phyloP scores from a whole-genome alignment of 352 stramenopile genomes.

The Phytophthora sojae region DNA sequence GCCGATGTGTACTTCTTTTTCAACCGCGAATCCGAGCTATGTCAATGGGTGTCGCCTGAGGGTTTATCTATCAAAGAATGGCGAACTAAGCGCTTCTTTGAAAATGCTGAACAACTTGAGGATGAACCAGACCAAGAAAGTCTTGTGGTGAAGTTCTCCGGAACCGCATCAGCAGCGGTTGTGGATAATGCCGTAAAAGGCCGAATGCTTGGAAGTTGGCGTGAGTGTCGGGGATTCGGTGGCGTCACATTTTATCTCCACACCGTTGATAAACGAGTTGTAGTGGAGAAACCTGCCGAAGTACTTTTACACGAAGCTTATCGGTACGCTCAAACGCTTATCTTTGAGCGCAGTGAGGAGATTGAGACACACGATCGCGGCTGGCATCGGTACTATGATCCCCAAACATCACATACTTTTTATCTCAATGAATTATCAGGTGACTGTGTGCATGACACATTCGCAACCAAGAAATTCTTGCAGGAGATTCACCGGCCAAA shows the following conservation, averaged over 20 bases:
- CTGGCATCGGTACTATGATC: conserved; percentile 74
- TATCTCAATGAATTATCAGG: conserved; percentile 73
- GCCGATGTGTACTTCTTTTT: conserved; percentile 82
- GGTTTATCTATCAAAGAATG: conserved; percentile 45
- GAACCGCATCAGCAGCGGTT: conserved; percentile 32
- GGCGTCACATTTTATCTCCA: conserved; percentile 67
- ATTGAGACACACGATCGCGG: conserved; percentile 61
- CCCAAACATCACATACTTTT: conserved; percentile 59
- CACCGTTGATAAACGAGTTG: conserved; percentile 36
- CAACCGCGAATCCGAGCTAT: conserved; percentile 56
- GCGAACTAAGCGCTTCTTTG: conserved; percentile 68
- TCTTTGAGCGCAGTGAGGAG: conserved; percentile 64
- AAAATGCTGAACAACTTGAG: conserved; percentile 51
- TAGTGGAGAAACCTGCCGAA: conserved; percentile 62
- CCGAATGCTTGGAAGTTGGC: conserved; percentile 55
- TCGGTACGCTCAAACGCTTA: conserved; percentile 61
- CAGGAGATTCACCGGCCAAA: conserved; percentile 43
- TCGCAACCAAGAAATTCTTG: conserved; percentile 49
- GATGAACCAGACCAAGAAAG: conserved; percentile 58
- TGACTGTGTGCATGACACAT: conserved; percentile 69
- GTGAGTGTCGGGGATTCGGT: conserved; percentile 57
- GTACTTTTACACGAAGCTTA: conserved; percentile 59
- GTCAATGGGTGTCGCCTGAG: conserved; percentile 60
- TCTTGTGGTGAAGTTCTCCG: conserved; percentile 60
- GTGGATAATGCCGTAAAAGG: conserved; percentile 54